Conservation (phyloP, 78 protist species). For the Protostelium mycophagum region DNA sequence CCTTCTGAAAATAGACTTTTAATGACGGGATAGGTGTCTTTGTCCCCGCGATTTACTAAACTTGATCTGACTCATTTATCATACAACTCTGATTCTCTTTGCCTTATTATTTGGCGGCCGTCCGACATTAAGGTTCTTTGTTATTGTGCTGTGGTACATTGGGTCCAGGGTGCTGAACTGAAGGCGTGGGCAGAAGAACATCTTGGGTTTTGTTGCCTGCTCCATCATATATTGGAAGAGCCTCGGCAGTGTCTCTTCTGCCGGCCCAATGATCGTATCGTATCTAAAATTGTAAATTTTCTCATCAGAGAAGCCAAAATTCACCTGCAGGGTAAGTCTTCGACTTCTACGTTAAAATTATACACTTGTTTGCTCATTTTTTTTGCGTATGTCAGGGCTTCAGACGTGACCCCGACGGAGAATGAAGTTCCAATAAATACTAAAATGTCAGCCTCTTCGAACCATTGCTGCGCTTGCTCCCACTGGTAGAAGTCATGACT, state of each 20-base stretch:
- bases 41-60: too few species aligned
- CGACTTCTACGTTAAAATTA: constrained; percentile 37
- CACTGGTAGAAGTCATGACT: constrained; percentile 27
- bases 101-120: too few species aligned
- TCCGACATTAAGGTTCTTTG: too few species aligned
- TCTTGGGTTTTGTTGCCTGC: not conserved
- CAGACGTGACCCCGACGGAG: constrained; percentile 47
- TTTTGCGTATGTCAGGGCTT: constrained; percentile 13
- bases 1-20: too few species aligned
- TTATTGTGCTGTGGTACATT: too few species aligned
- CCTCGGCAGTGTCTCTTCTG: not conserved
- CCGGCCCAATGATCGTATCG: not conserved
- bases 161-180: not conserved
- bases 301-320: not conserved
- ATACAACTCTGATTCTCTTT: too few species aligned
- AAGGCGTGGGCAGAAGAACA: not conserved
- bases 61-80: too few species aligned
- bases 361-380: constrained; percentile 20
- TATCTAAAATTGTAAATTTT: too few species aligned
- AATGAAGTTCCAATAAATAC: constrained; percentile 25
- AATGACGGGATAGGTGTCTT: too few species aligned
- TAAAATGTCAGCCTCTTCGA: constrained; percentile 16
- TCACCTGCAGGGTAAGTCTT: constrained; percentile 3
- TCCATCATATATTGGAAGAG: not conserved
- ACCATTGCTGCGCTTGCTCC: constrained; percentile 44